Evolutionary conservation across 129 eudicot species (phyloP).

Genomic region (Chrysanthemum makinoi): DNA sequence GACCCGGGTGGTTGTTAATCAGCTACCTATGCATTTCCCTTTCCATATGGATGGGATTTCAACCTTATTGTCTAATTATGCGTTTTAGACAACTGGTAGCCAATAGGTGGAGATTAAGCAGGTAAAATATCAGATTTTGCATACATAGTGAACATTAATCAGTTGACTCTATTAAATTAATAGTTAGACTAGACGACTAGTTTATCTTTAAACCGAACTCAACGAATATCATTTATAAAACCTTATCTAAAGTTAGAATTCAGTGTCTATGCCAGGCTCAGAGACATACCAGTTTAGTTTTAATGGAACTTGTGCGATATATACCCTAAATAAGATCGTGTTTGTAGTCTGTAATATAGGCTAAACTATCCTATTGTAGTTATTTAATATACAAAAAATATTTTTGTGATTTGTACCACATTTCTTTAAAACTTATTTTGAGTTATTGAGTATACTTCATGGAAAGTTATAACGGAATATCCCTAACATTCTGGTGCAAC

Average conservation of each 20-base stretch:
- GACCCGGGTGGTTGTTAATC: not conserved
- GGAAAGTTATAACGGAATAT: not conserved
- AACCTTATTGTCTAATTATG: not conserved
- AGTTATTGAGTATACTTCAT: not conserved
- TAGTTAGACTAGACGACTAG: not conserved
- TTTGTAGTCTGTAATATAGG: not conserved
- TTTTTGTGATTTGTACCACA: not conserved
- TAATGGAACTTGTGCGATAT: not conserved
- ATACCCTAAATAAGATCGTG: not conserved
- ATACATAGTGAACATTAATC: not conserved
- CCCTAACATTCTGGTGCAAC: not conserved
- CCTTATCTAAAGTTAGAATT: too few species aligned
- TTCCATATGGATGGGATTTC: constrained; percentile 3
- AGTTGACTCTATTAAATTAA: not conserved
- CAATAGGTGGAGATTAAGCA: not conserved
- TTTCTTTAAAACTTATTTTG: not conserved
- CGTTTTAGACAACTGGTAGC: constrained; percentile 2
- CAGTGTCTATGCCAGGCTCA: too few species aligned
- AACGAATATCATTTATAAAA: not conserved
- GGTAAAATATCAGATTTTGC: not conserved
- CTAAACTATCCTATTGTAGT: not conserved
- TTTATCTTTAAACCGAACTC: not conserved
- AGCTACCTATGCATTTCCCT: constrained; percentile 8
- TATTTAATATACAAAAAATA: not conserved
- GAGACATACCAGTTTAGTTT: not conserved